A percentile compares a stretch with the other conserved stretches of the same genome.
phyloP scores from a whole-genome alignment of 345 rosid species.

The Syzygium aqueum region DNA sequence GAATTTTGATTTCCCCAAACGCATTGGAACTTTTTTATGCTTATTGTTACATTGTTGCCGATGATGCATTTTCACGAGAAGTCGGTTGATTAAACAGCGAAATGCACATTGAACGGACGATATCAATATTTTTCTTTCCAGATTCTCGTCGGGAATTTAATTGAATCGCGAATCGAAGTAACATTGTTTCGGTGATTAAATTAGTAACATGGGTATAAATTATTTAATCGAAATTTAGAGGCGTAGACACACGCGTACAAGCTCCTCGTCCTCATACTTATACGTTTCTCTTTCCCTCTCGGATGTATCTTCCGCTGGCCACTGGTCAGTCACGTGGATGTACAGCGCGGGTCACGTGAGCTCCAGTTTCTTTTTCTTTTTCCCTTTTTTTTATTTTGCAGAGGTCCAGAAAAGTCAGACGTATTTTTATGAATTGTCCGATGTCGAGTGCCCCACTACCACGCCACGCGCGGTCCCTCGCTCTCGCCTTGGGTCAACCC shows the following conservation, averaged over 20 bases:
- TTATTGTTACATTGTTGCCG: not conserved
- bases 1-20: not conserved
- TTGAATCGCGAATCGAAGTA: not conserved
- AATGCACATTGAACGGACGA: not conserved
- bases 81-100: fast-evolving
- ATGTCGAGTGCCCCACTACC: not conserved
- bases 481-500: not conserved
- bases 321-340: not conserved
- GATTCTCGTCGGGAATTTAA: not conserved
- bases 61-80: not conserved
- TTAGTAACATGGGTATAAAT: not conserved
- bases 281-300: not conserved
- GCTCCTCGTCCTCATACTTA: not conserved
- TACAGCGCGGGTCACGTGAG: not conserved
- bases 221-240: not conserved
- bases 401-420: not conserved
- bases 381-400: not conserved
- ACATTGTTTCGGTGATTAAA: not conserved
- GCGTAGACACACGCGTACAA: not conserved
- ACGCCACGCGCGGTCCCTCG: not conserved
- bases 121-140: not conserved
- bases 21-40: not conserved
- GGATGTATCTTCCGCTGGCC: not conserved
- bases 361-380: not conserved
- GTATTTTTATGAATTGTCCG: not conserved